A percentile compares a stretch with the other conserved stretches of the same genome.
phyloP scores from a whole-genome alignment of 2,329 filamentous ascomycete species.

The Calonectria hongkongensis region DNA sequence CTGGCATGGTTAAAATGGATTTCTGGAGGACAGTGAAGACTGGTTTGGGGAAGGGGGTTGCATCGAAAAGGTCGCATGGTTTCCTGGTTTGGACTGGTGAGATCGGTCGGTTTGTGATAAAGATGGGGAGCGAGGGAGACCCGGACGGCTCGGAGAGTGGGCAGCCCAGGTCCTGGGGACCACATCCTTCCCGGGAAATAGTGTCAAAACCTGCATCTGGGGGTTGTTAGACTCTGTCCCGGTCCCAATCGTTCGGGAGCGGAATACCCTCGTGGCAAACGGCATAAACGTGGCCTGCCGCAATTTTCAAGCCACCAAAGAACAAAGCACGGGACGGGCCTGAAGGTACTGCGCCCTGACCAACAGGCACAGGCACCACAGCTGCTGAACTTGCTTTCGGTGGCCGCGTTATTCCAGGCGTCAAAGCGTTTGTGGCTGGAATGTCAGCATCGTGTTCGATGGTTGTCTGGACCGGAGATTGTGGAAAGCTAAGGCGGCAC shows the following conservation, averaged over 20 bases:
- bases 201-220: slow-evolving; percentile 10
- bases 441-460: slow-evolving; percentile 28
- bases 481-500: slow-evolving; percentile 9
- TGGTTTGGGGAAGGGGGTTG: slow-evolving; percentile 20
- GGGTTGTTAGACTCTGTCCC: slow-evolving; percentile 9
- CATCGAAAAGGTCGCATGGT: slow-evolving; percentile 1
- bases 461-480: slow-evolving; percentile 20
- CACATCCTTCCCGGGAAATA: slow-evolving; percentile 23
- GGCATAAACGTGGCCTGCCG: slow-evolving; percentile 22
- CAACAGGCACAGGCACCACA: slow-evolving; percentile 1
- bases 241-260: slow-evolving; percentile 10
- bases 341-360: slow-evolving; percentile 16
- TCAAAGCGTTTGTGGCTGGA: slow-evolving; percentile 29
- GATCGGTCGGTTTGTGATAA: slow-evolving; percentile 34
- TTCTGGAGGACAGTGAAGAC: neutral
- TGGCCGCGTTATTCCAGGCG: slow-evolving; percentile 23
- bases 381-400: neutral
- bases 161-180: neutral
- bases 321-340: slow-evolving; percentile 11
- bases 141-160: slow-evolving; percentile 14
- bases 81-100: slow-evolving; percentile 26
- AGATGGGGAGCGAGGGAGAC: slow-evolving; percentile 26
- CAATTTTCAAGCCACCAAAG: slow-evolving; percentile 1
- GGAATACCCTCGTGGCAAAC: slow-evolving; percentile 29
- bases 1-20: neutral